Conservation (phyloP, 768 basidiomycete species). For the Agaricus blazei region DNA sequence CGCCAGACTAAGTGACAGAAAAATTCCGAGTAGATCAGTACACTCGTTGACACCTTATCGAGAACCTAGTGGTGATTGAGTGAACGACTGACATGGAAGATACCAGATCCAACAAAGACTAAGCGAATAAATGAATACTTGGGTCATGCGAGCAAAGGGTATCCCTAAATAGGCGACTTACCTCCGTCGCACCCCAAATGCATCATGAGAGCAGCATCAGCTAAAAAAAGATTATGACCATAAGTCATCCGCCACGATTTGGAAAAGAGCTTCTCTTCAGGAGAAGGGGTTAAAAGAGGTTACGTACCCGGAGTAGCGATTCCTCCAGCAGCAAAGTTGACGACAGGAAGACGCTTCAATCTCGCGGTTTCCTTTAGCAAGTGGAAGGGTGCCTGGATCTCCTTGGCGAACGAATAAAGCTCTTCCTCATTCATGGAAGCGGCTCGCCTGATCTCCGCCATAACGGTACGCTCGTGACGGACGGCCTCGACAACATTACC, state of each 20-base stretch:
- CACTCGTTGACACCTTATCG: background rate
- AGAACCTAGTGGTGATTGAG: background rate
- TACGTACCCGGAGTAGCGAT: constrained; percentile 80
- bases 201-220: constrained; percentile 99
- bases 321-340: constrained; percentile 95
- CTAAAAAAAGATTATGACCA: constrained; percentile 28
- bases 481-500: constrained; percentile 94
- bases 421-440: constrained; percentile 93
- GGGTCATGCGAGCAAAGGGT: constrained; percentile 1
- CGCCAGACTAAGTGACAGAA: constrained; percentile 57
- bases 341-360: constrained; percentile 88
- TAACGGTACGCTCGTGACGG: constrained; percentile 82
- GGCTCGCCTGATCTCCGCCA: constrained; percentile 79
- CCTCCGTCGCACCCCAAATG: constrained; percentile 96
- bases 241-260: constrained; percentile 1
- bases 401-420: constrained; percentile 89
- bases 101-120: constrained; percentile 98
- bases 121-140: constrained; percentile 12
- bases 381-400: constrained; percentile 91
- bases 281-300: background rate
- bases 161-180: constrained; percentile 29
- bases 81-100: constrained; percentile 73
- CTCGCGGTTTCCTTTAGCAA: constrained; percentile 95
- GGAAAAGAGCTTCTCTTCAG: background rate
- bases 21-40: constrained; percentile 3